These are phyloP conservation scores for Arabidopsis arenosa DNA, from an alignment of 345 rosid species.

Conservation along the genomic window DNA sequence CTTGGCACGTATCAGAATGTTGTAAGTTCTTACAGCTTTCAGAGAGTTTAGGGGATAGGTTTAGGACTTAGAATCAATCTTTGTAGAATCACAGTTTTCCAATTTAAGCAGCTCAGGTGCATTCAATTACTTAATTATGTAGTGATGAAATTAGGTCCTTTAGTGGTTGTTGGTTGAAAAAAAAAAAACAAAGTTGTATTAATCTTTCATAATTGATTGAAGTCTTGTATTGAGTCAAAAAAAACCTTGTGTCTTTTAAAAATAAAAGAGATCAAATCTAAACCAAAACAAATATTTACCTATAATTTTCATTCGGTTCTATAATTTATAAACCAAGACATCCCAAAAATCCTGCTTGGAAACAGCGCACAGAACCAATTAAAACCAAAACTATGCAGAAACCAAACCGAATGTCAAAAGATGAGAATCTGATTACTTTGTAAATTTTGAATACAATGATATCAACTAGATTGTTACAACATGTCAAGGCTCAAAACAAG, in stretches of 20 bases:
- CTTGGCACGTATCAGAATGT: not conserved
- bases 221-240: too few relatives aligned
- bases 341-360: not conserved
- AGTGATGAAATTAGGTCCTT: slow-evolving; percentile 6
- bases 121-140: not conserved
- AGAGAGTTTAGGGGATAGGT: slow-evolving; percentile 17
- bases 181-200: too few relatives aligned
- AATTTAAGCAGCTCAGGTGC: not conserved
- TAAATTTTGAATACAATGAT: not conserved
- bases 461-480: not conserved
- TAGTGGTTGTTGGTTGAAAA: not conserved
- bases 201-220: too few relatives aligned
- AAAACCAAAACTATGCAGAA: not conserved
- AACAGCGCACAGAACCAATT: not conserved
- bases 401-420: not conserved
- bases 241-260: too few relatives aligned
- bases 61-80: slow-evolving; percentile 7
- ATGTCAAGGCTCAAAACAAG: not conserved
- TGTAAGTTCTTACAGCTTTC: not conserved
- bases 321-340: not conserved
- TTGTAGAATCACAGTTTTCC: slow-evolving; percentile 30
- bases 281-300: too few relatives aligned
- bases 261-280: too few relatives aligned
- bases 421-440: not conserved
- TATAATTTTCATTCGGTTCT: not conserved